Percentiles rank a stretch among this genome's conserved stretches.
Evolutionary conservation across 202 grass and related monocot genomes (phyloP).

Genomic region (Bolboschoenoplectus hybrid): DNA sequence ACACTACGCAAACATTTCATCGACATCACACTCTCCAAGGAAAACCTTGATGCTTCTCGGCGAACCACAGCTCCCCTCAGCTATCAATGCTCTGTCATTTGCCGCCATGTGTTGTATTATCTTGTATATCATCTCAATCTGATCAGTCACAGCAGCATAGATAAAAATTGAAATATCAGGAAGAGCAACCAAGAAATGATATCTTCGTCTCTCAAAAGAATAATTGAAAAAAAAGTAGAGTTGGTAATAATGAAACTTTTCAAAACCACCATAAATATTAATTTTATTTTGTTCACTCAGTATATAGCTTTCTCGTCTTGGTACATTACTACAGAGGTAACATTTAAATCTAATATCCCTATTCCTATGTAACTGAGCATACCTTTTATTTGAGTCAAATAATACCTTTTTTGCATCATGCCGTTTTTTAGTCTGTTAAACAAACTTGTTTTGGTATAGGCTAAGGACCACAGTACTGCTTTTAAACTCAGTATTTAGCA

Average conservation of each 20-base stretch:
- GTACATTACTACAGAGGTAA: background rate
- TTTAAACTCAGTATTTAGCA: background rate
- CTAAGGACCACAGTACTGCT: background rate
- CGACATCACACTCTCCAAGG: slow-evolving; percentile 77
- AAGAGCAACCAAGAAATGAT: background rate
- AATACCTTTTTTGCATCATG: background rate
- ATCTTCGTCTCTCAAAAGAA: background rate
- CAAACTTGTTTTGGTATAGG: background rate
- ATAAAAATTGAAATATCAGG: slow-evolving; percentile 1
- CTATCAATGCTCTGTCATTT: slow-evolving; percentile 92
- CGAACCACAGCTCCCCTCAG: slow-evolving; percentile 88
- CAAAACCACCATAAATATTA: background rate
- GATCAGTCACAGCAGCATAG: background rate
- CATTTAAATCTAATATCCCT: background rate
- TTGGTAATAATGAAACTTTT: background rate
- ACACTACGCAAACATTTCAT: slow-evolving; percentile 52
- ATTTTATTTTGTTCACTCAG: background rate
- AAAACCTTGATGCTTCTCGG: slow-evolving; percentile 90
- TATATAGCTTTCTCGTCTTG: background rate
- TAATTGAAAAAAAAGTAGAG: background rate
- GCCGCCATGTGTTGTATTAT: slow-evolving; percentile 94
- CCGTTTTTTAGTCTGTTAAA: background rate
- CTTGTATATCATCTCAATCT: slow-evolving; percentile 99
- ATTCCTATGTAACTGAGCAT: background rate
- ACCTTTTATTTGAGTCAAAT: background rate